phyloP scores from a whole-genome alignment of 2,329 filamentous ascomycete species.

The Orbilia oligospora region DNA sequence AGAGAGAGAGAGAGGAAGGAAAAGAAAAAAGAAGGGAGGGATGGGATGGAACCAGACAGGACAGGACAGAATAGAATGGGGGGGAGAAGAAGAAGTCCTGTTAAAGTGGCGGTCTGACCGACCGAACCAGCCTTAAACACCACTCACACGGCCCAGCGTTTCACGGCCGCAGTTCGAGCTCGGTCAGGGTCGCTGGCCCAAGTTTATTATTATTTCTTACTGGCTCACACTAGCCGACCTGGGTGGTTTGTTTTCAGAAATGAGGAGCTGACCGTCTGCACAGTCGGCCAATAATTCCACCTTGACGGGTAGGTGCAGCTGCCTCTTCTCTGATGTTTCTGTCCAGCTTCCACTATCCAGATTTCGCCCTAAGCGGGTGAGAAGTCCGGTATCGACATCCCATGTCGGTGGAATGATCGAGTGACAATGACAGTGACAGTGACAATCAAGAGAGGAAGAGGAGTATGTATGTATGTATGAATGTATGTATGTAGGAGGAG shows the following conservation, averaged over 20 bases:
- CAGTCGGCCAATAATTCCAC: constrained; percentile 9
- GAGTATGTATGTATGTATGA: constrained; percentile 1
- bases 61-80: too few relatives aligned
- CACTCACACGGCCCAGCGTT: constrained; percentile 58
- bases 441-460: not conserved
- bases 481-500: too few relatives aligned
- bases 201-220: constrained; percentile 4
- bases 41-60: too few relatives aligned
- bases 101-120: constrained; percentile 47
- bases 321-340: constrained; percentile 16
- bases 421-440: not conserved
- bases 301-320: constrained; percentile 32
- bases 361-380: constrained; percentile 33
- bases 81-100: constrained; percentile 4
- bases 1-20: constrained; percentile 4
- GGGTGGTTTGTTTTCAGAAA: constrained; percentile 23
- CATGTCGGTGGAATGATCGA: constrained; percentile 1
- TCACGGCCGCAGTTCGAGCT: constrained; percentile 48
- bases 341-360: constrained; percentile 21
- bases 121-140: constrained; percentile 60
- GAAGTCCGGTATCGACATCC: constrained; percentile 7
- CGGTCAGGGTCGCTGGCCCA: constrained; percentile 48
- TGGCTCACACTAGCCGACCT: constrained; percentile 42
- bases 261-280: constrained; percentile 44
- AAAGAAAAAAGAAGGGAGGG: not conserved